These are phyloP conservation scores for Dactylellina parvicollis DNA, from an alignment of 2,329 filamentous ascomycete species.

Conservation along the genomic window DNA sequence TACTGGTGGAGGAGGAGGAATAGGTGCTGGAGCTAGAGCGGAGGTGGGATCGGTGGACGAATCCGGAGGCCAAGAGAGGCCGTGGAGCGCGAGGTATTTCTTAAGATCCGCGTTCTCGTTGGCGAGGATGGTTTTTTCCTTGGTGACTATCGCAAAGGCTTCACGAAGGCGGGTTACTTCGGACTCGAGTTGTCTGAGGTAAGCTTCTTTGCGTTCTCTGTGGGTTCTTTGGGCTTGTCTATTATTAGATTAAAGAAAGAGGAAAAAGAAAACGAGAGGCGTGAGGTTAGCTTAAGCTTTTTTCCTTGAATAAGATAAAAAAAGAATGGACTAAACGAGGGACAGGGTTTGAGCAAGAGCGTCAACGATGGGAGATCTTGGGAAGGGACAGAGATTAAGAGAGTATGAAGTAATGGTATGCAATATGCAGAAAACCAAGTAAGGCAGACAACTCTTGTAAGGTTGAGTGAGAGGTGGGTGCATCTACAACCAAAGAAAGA, in stretches of 20 bases:
- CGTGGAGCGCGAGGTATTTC: slow-evolving; percentile 69
- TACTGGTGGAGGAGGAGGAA: slow-evolving; percentile 51
- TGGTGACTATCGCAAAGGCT: slow-evolving; percentile 76
- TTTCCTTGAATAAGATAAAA: slow-evolving; percentile 19
- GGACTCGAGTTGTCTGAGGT: slow-evolving; percentile 92
- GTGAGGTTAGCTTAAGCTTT: slow-evolving; percentile 39
- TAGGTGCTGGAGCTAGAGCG: slow-evolving; percentile 46
- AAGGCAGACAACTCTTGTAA: slow-evolving; percentile 53
- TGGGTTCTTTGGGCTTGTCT: slow-evolving; percentile 96
- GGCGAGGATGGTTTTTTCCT: slow-evolving; percentile 78
- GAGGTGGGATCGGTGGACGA: slow-evolving; percentile 55
- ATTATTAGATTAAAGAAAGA: slow-evolving; percentile 65
- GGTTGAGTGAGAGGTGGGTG: slow-evolving; percentile 29
- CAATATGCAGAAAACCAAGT: slow-evolving; percentile 11
- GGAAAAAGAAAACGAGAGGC: slow-evolving; percentile 28
- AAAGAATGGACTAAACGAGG: slow-evolving; percentile 36
- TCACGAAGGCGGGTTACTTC: slow-evolving; percentile 91
- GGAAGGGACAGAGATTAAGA: slow-evolving; percentile 14
- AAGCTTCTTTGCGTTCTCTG: slow-evolving; percentile 93
- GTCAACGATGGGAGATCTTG: not conserved
- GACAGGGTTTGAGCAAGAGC: slow-evolving; percentile 28
- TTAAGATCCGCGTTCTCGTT: slow-evolving; percentile 83
- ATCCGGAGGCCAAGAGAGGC: slow-evolving; percentile 66
- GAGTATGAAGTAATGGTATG: too few relatives aligned
- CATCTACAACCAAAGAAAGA: slow-evolving; percentile 36